Base-by-base conservation (phyloP, 2,329 filamentous ascomycete species). In the Pseudogymnoascus sp. region DNA sequence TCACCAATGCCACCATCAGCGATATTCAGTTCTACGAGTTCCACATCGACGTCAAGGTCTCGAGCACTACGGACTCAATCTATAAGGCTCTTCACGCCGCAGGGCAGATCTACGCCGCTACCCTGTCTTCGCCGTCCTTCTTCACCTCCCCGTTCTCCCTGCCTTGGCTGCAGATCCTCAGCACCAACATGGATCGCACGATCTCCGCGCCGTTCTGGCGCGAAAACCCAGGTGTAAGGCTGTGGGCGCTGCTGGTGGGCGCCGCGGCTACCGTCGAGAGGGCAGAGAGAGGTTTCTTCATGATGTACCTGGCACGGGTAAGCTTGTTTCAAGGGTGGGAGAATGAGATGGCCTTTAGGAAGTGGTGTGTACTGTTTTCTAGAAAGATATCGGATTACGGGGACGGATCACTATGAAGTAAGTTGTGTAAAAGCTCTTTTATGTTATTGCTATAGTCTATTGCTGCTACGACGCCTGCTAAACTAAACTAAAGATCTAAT, bases 281-380 rank as follows among this genome's bases (percentile, higher is more conserved):
- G 45, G 63, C 65, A 37, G 65, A 66, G 18, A 63, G 60, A 18
- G 60, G 62, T 2, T 67, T 67, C 36, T 67, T 64, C 57, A 66
- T 65, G 51, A 64, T 67, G 42, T 67, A 67, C 29, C 39, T 67
- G 5, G 64, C 62, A 23, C 31, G 64, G 8, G 47, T 31, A 16
- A 54, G 47, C 47, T 54, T 54, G 23, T 54, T 54, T 54, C 23
- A 31, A 5, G 47, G 14, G 47, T 54, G 26, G 47, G 26, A 54
- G 26, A 54, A 16, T 54, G 47, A 54, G 23, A 54, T 31, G 47
- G 18, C 26, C 8, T 54, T 54, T 11, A 54, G 47, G 47, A 54
- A 16, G n/a, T 54, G 47, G 47, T 54, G 47, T n/a, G 26, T 12
- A 3, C 14, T 54, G 26, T 54, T 54, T 54, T 16, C 47, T 31